Conservation (phyloP, 2,329 filamentous ascomycete species). For the Fragosphaeria purpurea region DNA sequence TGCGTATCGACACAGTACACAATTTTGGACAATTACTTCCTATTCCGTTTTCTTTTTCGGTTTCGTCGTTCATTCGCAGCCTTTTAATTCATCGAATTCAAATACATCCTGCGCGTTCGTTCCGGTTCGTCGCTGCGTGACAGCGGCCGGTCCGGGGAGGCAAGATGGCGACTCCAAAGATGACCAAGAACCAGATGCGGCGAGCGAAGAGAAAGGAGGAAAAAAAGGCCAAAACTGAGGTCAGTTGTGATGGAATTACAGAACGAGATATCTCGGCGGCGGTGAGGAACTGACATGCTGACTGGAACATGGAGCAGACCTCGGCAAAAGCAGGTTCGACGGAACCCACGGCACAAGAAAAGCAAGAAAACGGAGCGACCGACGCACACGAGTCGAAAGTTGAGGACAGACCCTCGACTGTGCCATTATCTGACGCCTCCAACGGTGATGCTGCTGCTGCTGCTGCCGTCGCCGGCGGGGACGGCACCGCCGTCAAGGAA, state of each 20-base stretch:
- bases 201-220: slow-evolving; percentile 91
- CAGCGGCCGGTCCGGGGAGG: slow-evolving; percentile 5
- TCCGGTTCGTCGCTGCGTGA: background rate
- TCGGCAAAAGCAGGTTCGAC: background rate
- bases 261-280: background rate
- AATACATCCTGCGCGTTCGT: no score
- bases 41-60: no score
- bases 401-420: no score
- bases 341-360: background rate
- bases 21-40: no score
- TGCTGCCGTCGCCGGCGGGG: background rate
- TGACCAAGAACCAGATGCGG: slow-evolving; percentile 89
- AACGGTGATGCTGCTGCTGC: background rate
- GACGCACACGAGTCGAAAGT: no score
- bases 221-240: slow-evolving; percentile 57
- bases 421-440: no score
- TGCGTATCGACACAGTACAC: no score
- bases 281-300: no score
- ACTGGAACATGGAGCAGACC: background rate
- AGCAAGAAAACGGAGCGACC: background rate
- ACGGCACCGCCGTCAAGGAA: slow-evolving; percentile 3
- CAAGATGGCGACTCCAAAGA: slow-evolving; percentile 58
- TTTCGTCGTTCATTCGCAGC: no score
- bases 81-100: no score
- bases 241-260: slow-evolving; percentile 17